Evolutionary conservation across 2,329 filamentous ascomycete species (phyloP).

Genomic region (Lecanosticta acicola): DNA sequence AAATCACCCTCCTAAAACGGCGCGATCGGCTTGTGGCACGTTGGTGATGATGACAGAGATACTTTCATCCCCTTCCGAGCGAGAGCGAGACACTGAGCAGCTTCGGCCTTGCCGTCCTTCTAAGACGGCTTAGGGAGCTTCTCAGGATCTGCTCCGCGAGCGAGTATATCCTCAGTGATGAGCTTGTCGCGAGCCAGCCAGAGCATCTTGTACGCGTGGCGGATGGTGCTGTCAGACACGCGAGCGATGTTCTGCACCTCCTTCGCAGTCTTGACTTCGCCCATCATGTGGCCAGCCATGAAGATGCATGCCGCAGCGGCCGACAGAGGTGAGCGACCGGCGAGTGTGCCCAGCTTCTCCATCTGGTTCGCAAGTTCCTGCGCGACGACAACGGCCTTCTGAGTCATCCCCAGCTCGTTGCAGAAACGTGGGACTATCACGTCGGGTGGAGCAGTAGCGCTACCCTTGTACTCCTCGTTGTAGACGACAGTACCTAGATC

Average conservation of each 20-base stretch:
- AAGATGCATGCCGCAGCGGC: conserved; percentile 95
- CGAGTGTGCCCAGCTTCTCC: conserved; percentile 70
- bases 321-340: conserved; percentile 87
- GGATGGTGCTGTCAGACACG: conserved; percentile 94
- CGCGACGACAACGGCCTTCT: conserved; percentile 72
- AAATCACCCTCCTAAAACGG: conserved; percentile 2
- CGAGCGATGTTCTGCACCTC: conserved; percentile 79
- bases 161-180: conserved; percentile 69
- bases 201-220: conserved; percentile 87
- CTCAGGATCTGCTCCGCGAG: conserved; percentile 64
- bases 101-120: conserved; percentile 5
- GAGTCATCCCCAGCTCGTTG: conserved; percentile 70
- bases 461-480: conserved; percentile 27
- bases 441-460: conserved; percentile 28
- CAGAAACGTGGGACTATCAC: conserved; percentile 81
- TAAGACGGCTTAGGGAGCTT: conserved; percentile 55
- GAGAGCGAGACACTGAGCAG: not conserved
- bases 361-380: conserved; percentile 73
- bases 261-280: conserved; percentile 70
- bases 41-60: not conserved
- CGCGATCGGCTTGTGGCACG: not conserved
- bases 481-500: conserved; percentile 24
- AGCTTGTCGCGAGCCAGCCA: conserved; percentile 68
- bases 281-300: conserved; percentile 85
- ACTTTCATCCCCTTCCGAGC: not conserved